phyloP scores from a whole-genome alignment of 2,329 filamentous ascomycete genomes.

The Clarireedia paspali region DNA sequence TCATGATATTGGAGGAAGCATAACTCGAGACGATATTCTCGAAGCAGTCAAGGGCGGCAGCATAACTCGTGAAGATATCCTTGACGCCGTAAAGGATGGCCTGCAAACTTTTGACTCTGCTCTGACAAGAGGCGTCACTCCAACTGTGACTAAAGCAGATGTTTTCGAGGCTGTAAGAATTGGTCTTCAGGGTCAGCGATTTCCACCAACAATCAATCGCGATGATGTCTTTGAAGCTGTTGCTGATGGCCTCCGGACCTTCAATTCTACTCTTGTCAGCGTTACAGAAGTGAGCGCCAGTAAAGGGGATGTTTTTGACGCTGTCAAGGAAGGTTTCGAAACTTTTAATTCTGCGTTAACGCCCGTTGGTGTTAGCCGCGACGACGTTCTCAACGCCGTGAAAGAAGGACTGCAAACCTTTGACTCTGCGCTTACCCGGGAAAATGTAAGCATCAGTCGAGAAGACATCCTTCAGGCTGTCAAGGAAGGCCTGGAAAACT shows the following conservation, averaged over 20 bases:
- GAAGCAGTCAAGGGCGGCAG: constrained; percentile 56
- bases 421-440: constrained; percentile 53
- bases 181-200: constrained; percentile 62
- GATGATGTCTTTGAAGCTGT: constrained; percentile 59
- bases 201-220: constrained; percentile 56
- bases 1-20: constrained; percentile 61
- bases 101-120: constrained; percentile 42
- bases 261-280: constrained; percentile 44
- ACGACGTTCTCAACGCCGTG: constrained; percentile 80
- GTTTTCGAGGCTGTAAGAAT: constrained; percentile 78
- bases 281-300: constrained; percentile 55
- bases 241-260: constrained; percentile 47
- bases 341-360: constrained; percentile 51
- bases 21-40: constrained; percentile 55
- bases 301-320: constrained; percentile 47
- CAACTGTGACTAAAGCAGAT: constrained; percentile 63
- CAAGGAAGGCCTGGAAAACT: constrained; percentile 60
- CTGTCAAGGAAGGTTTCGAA: constrained; percentile 48
- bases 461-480: constrained; percentile 58
- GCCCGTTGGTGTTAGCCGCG: constrained; percentile 50
- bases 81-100: constrained; percentile 56
- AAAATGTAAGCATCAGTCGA: constrained; percentile 50
- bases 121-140: constrained; percentile 30
- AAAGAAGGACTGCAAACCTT: constrained; percentile 72
- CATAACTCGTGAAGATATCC: constrained; percentile 54